Evolutionary conservation across 768 basidiomycete species (phyloP).

Genomic region (Hygrocybe coccinea): DNA sequence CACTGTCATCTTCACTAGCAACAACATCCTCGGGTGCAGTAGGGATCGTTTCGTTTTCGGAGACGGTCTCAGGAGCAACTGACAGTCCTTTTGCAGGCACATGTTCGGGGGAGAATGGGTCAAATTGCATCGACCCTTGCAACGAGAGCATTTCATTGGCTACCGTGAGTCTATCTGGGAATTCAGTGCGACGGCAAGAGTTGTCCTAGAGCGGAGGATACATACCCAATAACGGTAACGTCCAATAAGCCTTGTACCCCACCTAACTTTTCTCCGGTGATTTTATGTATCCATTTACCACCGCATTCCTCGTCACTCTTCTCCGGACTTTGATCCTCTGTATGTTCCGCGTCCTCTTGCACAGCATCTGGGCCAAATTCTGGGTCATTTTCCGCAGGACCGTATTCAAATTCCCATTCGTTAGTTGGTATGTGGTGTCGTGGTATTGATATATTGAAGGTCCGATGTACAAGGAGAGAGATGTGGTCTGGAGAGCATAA

Average conservation of each 20-base stretch:
- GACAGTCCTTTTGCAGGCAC: slow-evolving; percentile 23
- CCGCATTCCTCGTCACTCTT: slow-evolving; percentile 38
- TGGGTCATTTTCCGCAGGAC: slow-evolving; percentile 74
- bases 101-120: slow-evolving; percentile 68
- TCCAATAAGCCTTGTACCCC: slow-evolving; percentile 61
- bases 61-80: slow-evolving; percentile 14
- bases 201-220: slow-evolving; percentile 9
- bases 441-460: slow-evolving; percentile 94
- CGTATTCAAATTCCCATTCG: slow-evolving; percentile 83
- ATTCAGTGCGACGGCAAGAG: slow-evolving; percentile 2
- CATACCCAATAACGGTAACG: slow-evolving; percentile 87
- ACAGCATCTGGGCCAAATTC: slow-evolving; percentile 49
- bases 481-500: slow-evolving; percentile 90
- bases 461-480: slow-evolving; percentile 82
- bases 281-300: slow-evolving; percentile 76
- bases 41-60: slow-evolving; percentile 12
- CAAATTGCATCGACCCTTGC: slow-evolving; percentile 72
- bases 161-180: slow-evolving; percentile 60
- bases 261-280: slow-evolving; percentile 67
- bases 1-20: slow-evolving; percentile 22
- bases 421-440: slow-evolving; percentile 82
- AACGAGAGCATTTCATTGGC: slow-evolving; percentile 93
- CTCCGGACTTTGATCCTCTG: slow-evolving; percentile 17
- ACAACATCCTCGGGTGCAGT: slow-evolving; percentile 10
- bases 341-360: slow-evolving; percentile 20